Evolutionary conservation across 768 basidiomycete species (phyloP).

Genomic region (Agrocybe chaxingu): DNA sequence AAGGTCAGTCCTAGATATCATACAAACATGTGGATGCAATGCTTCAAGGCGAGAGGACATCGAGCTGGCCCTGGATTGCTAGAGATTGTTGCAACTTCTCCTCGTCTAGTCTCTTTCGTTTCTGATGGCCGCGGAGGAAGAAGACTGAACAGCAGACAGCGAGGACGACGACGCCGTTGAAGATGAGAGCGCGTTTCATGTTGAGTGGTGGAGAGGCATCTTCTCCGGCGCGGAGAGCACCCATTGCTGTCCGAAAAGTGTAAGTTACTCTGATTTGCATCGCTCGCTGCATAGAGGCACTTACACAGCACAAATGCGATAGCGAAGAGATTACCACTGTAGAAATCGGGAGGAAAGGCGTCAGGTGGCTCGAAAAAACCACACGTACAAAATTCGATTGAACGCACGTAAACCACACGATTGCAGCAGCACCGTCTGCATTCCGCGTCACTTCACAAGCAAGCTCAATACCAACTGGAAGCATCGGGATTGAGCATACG

Average conservation of each 20-base stretch:
- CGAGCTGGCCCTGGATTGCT: background rate
- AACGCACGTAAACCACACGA: constrained; percentile 73
- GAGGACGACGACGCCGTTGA: constrained; percentile 55
- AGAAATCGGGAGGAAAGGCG: background rate
- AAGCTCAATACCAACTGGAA: constrained; percentile 77
- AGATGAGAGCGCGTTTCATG: constrained; percentile 66
- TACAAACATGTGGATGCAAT: too few relatives aligned
- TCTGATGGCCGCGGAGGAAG: constrained; percentile 58
- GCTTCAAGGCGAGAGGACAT: background rate
- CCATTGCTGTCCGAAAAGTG: constrained; percentile 42
- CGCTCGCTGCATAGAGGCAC: constrained; percentile 11
- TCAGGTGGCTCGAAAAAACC: constrained; percentile 2
- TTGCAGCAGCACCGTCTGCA: constrained; percentile 70
- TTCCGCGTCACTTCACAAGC: constrained; percentile 79
- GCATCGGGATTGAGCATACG: constrained; percentile 58
- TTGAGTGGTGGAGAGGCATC: constrained; percentile 68
- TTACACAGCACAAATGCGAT: constrained; percentile 61
- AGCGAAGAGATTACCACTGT: constrained; percentile 64
- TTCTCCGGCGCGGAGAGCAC: constrained; percentile 61
- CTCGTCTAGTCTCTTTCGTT: constrained; percentile 61
- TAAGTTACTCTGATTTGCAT: background rate
- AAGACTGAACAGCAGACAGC: constrained; percentile 38
- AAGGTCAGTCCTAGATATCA: too few relatives aligned
- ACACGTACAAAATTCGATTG: background rate
- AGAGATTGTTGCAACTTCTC: constrained; percentile 29